Conservation (phyloP, 2,329 filamentous ascomycete species). For the Colletotrichum camelliae region DNA sequence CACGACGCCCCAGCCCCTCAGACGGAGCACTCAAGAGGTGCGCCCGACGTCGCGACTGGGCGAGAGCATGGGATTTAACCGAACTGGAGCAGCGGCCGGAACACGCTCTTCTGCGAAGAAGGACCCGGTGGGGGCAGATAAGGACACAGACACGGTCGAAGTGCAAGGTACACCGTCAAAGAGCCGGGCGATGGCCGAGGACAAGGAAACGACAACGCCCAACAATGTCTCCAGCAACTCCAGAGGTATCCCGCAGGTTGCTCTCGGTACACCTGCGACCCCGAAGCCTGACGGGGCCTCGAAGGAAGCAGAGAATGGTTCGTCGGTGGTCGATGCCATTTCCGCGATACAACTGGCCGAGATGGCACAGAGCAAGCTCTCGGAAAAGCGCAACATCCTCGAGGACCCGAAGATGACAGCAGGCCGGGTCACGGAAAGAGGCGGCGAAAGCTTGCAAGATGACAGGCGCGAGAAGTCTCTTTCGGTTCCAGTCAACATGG, state of each 20-base stretch:
- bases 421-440: neutral
- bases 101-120: slow-evolving; percentile 9
- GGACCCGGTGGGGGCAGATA: neutral
- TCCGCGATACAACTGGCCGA: neutral
- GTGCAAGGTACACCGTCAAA: neutral
- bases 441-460: neutral
- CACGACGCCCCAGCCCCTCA: neutral
- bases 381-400: neutral
- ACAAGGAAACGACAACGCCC: neutral
- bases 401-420: neutral
- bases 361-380: neutral
- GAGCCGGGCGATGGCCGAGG: neutral
- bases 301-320: neutral
- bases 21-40: slow-evolving; percentile 19
- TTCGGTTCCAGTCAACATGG: neutral
- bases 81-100: slow-evolving; percentile 4
- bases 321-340: neutral
- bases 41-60: slow-evolving; percentile 3
- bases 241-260: neutral
- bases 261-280: neutral
- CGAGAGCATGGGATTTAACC: neutral
- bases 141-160: slow-evolving; percentile 4
- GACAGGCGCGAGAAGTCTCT: neutral
- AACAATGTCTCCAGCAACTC: neutral
- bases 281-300: neutral